These are phyloP conservation scores for Chamaecyparis obtusa DNA, from an alignment of 75 land plant genomes.

Conservation along the genomic window DNA sequence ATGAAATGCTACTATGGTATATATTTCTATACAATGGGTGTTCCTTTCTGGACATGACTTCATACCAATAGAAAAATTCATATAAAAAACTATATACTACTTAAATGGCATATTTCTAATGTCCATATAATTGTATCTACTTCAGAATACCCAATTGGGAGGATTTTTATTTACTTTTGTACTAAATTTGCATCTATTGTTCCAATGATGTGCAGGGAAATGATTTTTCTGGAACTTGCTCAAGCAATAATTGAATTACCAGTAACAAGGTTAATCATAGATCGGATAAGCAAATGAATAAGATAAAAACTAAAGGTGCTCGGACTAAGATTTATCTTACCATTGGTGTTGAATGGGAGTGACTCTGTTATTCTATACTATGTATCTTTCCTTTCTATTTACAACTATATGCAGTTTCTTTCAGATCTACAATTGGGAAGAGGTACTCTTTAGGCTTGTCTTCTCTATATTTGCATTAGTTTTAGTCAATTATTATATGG, in stretches of 20 bases:
- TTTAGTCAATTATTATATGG: background rate
- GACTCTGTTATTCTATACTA: slow-evolving; percentile 74
- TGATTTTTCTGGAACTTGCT: background rate
- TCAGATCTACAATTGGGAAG: slow-evolving; percentile 8
- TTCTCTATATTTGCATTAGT: background rate
- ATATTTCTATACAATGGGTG: no score
- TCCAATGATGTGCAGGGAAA: background rate
- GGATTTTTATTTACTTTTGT: background rate
- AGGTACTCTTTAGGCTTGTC: slow-evolving; percentile 23
- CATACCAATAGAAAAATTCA: background rate
- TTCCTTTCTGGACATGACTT: background rate
- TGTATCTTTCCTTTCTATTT: slow-evolving; percentile 77
- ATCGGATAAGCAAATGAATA: background rate
- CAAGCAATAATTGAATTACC: background rate
- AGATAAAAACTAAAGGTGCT: background rate
- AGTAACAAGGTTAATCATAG: background rate
- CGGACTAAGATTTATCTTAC: slow-evolving; percentile 6
- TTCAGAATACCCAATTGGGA: no score
- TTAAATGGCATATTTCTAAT: background rate
- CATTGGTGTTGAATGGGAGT: slow-evolving; percentile 53
- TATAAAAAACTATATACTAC: background rate
- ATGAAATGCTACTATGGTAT: no score
- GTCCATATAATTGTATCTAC: background rate
- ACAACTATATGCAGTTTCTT: slow-evolving; percentile 47
- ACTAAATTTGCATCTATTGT: no score